Evolutionary conservation across 257 asterid genomes (phyloP), one percentile per base, ranked within the genome.

Genomic region (Ilex asprella): DNA sequence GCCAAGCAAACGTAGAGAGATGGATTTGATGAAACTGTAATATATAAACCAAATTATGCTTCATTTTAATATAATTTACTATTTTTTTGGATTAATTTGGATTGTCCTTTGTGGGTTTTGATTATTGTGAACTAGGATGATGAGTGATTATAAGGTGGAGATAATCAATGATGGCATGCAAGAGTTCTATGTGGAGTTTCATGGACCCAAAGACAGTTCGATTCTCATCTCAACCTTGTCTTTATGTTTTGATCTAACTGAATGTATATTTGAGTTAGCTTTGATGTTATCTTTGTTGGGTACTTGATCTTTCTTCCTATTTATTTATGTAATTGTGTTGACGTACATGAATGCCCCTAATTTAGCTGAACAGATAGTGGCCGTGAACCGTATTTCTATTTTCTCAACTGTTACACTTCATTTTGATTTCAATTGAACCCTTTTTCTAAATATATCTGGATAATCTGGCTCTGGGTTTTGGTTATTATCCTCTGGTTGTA

Each of bases 1-100:
- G 49, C 94, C 97, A 62, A 87, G 84, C 92, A 87, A 85, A 65
- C 89, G 97, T 76, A 73, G 97, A 67, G 95, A 89, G 70, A 87
- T 87, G 97, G 97, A 89, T 76, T 77, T 89, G 84, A 85, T 85
- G 96, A 87, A 90, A 78, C 90, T 90, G 96, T 90, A 90, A 76
- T 44, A 67, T 59, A 49, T 16, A 27, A 31, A 56, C 56, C 61
- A 51, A 67, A 76, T 58, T 53, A 63, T 31, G 52, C 66, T 61
- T 16, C 32, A 43, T 58, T 44, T 46, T 63, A 39, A 7, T 29
- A n/a, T 62, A 14, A 47, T 55, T 56, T 16, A 21, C 31, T 39
- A 56, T 27, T 15, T 8, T 65, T 41, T 30, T 10, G 44, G 35
- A 39, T 62, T 5, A 53, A 16, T 56, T 31, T 16, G 10, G 4